A percentile compares a stretch with the other conserved stretches of the same genome.
Conservation (phyloP, 2,329 filamentous ascomycete genomes). For the Aspergillus japonicus region DNA sequence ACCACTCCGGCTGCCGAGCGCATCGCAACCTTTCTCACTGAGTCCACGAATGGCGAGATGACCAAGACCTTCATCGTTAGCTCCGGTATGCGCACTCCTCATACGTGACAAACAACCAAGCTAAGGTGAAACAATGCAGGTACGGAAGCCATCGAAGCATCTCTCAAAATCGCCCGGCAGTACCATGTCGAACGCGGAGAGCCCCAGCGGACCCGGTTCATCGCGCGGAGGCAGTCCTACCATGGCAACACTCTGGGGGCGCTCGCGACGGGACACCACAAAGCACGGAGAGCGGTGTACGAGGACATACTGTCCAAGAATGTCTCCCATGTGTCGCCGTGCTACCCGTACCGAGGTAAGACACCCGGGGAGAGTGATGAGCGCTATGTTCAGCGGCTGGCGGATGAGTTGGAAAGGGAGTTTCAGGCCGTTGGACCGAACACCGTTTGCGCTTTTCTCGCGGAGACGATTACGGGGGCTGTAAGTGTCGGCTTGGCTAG, state of each 20-base stretch:
- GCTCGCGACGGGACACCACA: constrained; percentile 63
- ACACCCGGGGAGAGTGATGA: constrained; percentile 52
- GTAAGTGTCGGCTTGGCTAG: constrained; percentile 46
- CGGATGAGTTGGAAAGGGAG: constrained; percentile 64
- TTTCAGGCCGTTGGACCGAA: constrained; percentile 64
- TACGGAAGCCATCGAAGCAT: constrained; percentile 68
- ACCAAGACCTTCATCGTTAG: constrained; percentile 56
- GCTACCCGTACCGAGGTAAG: constrained; percentile 63
- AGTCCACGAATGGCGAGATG: constrained; percentile 54
- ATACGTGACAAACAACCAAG: not conserved
- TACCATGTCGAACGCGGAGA: constrained; percentile 62
- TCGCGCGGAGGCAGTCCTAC: constrained; percentile 65
- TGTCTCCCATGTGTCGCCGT: constrained; percentile 63
- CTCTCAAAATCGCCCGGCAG: constrained; percentile 66
- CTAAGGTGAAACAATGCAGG: constrained; percentile 38
- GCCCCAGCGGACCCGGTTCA: constrained; percentile 58
- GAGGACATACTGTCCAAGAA: constrained; percentile 58
- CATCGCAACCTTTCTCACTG: constrained; percentile 50
- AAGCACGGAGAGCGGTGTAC: constrained; percentile 60
- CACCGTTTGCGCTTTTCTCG: constrained; percentile 69
- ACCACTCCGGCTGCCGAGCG: constrained; percentile 54
- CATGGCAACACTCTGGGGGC: constrained; percentile 70
- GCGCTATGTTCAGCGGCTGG: constrained; percentile 61
- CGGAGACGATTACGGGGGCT: constrained; percentile 70
- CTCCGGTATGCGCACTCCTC: constrained; percentile 48